Conservation (phyloP, 108 stramenopile genomes). For the Schizochytrium sp. region DNA sequence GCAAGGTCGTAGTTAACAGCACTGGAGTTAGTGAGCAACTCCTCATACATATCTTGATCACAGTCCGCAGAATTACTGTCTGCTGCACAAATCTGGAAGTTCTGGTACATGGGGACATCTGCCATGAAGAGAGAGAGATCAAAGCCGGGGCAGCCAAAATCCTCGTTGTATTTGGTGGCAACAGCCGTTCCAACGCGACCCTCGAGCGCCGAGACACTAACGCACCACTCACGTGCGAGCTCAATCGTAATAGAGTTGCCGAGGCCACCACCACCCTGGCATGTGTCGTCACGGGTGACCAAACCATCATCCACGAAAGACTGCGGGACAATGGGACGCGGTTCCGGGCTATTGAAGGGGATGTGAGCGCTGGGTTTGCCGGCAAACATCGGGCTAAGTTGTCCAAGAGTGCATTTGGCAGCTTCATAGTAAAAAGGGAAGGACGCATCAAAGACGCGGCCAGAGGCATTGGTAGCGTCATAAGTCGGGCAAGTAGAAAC, state of each 20-base stretch:
- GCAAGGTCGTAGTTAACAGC: neutral
- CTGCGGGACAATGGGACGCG: neutral
- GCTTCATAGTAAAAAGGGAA: neutral
- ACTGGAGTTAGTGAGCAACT: neutral
- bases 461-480: constrained; percentile 1
- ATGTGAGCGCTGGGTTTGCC: constrained; percentile 51
- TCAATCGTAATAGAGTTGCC: neutral
- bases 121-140: neutral
- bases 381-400: neutral
- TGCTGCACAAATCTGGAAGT: neutral
- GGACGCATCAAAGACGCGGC: neutral
- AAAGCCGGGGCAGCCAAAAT: constrained; percentile 17
- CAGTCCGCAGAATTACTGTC: neutral
- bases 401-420: neutral
- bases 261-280: neutral
- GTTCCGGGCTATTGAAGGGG: neutral
- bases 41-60: neutral
- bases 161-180: neutral
- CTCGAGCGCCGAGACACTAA: neutral
- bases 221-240: neutral
- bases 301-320: neutral
- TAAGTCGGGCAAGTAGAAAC: constrained; percentile 9
- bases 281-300: neutral
- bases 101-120: neutral
- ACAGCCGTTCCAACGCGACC: neutral